A percentile compares a stretch with the other conserved stretches of the same genome.
These are phyloP conservation scores for Taxillus chinensis DNA, from an alignment of 164 flowering plant genomes.

Conservation along the genomic window DNA sequence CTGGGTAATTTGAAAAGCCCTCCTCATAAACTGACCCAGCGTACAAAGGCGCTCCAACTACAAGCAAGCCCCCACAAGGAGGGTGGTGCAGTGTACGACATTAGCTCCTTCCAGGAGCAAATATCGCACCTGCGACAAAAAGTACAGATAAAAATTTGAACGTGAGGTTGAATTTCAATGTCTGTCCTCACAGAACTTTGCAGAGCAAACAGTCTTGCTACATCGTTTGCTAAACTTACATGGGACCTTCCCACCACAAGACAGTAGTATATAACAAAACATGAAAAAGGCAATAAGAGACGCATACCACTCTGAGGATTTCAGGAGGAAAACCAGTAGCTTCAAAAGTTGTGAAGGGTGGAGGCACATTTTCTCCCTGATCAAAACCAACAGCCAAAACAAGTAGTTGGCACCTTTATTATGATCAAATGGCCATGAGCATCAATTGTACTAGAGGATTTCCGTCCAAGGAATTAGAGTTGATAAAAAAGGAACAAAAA, in stretches of 20 bases:
- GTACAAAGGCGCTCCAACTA: conserved; percentile 56
- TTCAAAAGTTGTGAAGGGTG: conserved; percentile 72
- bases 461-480: neutral
- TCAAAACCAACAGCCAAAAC: neutral
- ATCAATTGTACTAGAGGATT: no score
- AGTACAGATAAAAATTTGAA: conserved; percentile 40
- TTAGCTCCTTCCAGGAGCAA: conserved; percentile 99
- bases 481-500: no score
- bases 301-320: conserved; percentile 75
- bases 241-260: conserved; percentile 5
- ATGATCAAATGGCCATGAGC: neutral
- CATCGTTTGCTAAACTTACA: conserved; percentile 14
- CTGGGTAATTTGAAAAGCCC: conserved; percentile 72
- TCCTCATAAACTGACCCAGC: conserved; percentile 53
- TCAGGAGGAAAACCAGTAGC: conserved; percentile 79
- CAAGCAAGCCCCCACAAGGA: conserved; percentile 47
- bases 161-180: conserved; percentile 45
- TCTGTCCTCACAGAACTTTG: conserved; percentile 26
- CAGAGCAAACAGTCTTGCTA: conserved; percentile 12
- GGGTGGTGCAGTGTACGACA: conserved; percentile 96
- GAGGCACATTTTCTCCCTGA: conserved; percentile 74
- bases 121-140: conserved; percentile 99
- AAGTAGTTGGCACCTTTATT: neutral
- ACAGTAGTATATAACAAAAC: conserved; percentile 2
- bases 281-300: neutral